Evolutionary conservation across 2,329 filamentous ascomycete genomes (phyloP).

Genomic region (Fusarium proliferatum): DNA sequence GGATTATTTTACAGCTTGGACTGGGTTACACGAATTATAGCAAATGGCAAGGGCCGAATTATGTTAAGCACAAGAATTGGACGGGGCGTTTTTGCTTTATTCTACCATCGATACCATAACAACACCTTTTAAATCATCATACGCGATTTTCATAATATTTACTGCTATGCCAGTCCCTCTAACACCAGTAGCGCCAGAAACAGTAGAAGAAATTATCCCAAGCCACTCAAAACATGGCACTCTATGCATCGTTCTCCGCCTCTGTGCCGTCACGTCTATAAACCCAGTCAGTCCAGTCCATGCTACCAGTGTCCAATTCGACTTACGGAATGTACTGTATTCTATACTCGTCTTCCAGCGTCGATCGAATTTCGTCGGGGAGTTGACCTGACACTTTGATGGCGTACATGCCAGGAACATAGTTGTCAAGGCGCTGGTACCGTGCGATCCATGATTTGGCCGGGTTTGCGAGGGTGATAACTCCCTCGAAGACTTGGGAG

Average conservation of each 20-base stretch:
- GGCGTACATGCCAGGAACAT: constrained; percentile 90
- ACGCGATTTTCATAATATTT: constrained; percentile 18
- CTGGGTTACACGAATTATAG: neutral
- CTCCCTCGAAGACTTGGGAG: constrained; percentile 93
- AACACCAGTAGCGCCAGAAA: constrained; percentile 51
- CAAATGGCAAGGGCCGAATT: neutral
- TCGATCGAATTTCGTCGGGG: constrained; percentile 71
- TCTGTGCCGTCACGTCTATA: constrained; percentile 68
- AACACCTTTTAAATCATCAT: constrained; percentile 30
- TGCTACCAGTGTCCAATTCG: too few relatives aligned
- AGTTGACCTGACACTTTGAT: constrained; percentile 90
- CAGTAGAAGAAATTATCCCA: constrained; percentile 19
- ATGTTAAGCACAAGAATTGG: constrained; percentile 5
- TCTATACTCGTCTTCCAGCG: constrained; percentile 71
- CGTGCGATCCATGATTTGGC: constrained; percentile 91
- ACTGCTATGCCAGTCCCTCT: constrained; percentile 26
- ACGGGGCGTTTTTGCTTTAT: constrained; percentile 36
- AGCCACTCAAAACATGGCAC: constrained; percentile 12
- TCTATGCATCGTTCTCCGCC: constrained; percentile 59
- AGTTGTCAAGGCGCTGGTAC: constrained; percentile 91
- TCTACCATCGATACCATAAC: constrained; percentile 48
- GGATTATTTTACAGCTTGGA: neutral
- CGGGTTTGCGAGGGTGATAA: constrained; percentile 89
- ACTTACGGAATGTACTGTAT: constrained; percentile 72
- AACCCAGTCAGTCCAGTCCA: constrained; percentile 16